phyloP scores from a whole-genome alignment of 345 rosid species.

The Brassica incana region DNA sequence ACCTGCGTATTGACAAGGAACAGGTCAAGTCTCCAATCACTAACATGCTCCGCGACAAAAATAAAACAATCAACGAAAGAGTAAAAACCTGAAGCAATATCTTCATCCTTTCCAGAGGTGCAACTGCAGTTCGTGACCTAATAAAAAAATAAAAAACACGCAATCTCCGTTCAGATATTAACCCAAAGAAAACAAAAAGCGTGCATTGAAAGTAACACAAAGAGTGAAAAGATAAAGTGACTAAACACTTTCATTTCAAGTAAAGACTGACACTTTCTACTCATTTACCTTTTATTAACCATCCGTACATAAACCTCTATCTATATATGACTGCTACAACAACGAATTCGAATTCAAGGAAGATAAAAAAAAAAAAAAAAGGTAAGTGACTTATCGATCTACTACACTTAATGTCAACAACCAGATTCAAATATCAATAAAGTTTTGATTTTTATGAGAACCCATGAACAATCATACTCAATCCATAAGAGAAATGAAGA shows the following conservation, averaged over 20 bases:
- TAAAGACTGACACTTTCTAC: neutral
- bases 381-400: conserved; percentile 9
- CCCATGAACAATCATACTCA: neutral
- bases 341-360: neutral
- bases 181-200: neutral
- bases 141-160: neutral
- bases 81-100: conserved; percentile 98
- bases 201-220: neutral
- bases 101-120: conserved; percentile 97
- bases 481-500: neutral
- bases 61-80: neutral
- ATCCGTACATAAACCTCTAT: neutral
- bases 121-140: conserved; percentile 97
- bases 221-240: neutral
- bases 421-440: conserved; percentile 8
- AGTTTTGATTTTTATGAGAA: neutral
- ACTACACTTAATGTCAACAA: conserved; percentile 3
- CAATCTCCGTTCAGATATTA: conserved; percentile 8
- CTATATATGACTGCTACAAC: conserved; percentile 16
- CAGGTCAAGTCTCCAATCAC: neutral
- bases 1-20: conserved; percentile 48
- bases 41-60: neutral
- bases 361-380: neutral
- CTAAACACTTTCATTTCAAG: conserved; percentile 9
- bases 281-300: neutral